Evolutionary conservation across 2,329 filamentous ascomycete species (phyloP).

Genomic region (Colletotrichum horii): DNA sequence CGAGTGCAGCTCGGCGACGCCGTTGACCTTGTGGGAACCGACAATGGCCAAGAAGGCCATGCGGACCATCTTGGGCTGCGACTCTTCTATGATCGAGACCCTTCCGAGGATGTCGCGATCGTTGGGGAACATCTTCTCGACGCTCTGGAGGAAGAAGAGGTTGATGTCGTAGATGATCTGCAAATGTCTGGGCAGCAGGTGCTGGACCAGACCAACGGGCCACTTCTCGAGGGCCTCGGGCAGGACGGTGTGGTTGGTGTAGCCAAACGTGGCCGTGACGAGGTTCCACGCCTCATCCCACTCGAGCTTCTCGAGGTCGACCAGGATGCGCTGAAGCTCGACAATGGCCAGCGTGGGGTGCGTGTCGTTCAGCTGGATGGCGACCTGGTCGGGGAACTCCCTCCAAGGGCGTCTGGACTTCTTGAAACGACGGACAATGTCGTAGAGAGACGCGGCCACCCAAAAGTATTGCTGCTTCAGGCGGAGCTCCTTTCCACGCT

Average conservation of each 20-base stretch:
- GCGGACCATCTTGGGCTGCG: constrained; percentile 94
- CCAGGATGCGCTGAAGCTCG: constrained; percentile 89
- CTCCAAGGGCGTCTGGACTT: constrained; percentile 91
- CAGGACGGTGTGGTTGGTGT: constrained; percentile 98
- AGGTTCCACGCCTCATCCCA: constrained; percentile 94
- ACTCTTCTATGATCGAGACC: constrained; percentile 98
- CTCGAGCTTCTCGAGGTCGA: constrained; percentile 87
- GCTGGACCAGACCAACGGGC: constrained; percentile 91
- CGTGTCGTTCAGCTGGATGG: constrained; percentile 97
- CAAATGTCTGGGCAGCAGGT: constrained; percentile 90
- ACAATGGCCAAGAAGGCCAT: constrained; percentile 97
- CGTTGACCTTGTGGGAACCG: constrained; percentile 98
- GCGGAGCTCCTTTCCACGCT: constrained; percentile 94
- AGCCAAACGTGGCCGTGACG: constrained; percentile 82
- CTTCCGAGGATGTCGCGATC: constrained; percentile 84
- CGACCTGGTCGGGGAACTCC: constrained; percentile 92
- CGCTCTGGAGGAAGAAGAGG: constrained; percentile 85
- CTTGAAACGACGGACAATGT: constrained; percentile 98
- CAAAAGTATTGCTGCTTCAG: constrained; percentile 99
- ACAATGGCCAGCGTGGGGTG: constrained; percentile 96
- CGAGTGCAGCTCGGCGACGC: constrained; percentile 95
- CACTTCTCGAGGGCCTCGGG: constrained; percentile 98
- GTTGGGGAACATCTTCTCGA: constrained; percentile 89
- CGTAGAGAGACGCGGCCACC: constrained; percentile 94
- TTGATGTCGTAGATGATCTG: constrained; percentile 99